Base-by-base conservation (phyloP, 306 rosid genomes). In the Trifolium fragiferum region DNA sequence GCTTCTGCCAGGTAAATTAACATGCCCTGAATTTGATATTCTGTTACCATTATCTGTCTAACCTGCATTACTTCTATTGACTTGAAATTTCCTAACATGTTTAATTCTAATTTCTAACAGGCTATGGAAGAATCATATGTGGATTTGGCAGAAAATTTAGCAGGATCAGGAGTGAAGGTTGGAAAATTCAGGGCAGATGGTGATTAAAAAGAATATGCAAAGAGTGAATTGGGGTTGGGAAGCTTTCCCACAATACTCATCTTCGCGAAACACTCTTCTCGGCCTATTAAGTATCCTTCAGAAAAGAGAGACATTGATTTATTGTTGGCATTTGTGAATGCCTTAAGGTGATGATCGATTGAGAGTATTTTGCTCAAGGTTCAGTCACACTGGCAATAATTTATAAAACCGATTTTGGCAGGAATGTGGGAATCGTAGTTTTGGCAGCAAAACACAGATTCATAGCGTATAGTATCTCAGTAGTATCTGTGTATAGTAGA, bases 131-230 rank as follows among this genome's bases (percentile, higher is more conserved):
- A 77, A 68, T 90, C 96, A 1, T 92, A 79, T 7, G 85, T 83
- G 25, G 96, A 92, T 41, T 82, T 94, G 90, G 99, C 96, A 2
- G 91, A 89, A 68, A 86, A 82, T 73, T 76, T 94, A 78, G 89
- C 80, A 4, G 96, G 93, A 10, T 88, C 89, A 21, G 93, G 93
- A n/a, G 93, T 94, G 65, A 94, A 94, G 83, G 96, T 94, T 68
- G 99, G 93, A 1, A 94, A 94, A 81, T 94, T 94, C 86, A 87
- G 95, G 82, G 96, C 97, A 8, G 97, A 94, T 47, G 97, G 95
- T 8, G 97, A 90, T 8, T 92, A 92, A 53, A 92, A 94, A 74
- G 93, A 87, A 83, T 94, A 77, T 80, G 97, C 97, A 4, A 82
- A 90, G 88, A 73, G 66, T 50, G 95, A 92, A 78, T 78, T 94